phyloP scores from a whole-genome alignment of 345 rosid species.

The Corymbia maculata region DNA sequence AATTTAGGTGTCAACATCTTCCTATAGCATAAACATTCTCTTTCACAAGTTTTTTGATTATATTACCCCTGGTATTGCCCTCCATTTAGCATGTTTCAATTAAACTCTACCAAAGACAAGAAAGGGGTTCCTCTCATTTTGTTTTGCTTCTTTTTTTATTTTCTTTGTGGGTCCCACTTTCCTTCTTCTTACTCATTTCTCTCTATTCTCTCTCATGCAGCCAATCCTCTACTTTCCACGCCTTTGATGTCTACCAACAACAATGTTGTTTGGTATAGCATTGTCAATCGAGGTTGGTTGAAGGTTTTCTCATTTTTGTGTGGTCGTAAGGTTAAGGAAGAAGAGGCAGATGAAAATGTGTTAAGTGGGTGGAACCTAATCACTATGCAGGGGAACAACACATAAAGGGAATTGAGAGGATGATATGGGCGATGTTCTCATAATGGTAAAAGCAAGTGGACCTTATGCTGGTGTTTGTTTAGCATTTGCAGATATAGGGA shows the following conservation, averaged over 20 bases:
- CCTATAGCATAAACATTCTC: no score
- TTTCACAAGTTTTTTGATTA: neutral
- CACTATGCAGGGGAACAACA: neutral
- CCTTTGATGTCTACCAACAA: no score
- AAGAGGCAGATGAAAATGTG: neutral
- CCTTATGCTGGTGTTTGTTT: neutral
- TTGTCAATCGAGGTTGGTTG: neutral
- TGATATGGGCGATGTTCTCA: neutral
- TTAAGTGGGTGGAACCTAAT: neutral
- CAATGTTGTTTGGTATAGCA: neutral
- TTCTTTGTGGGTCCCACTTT: neutral
- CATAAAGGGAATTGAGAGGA: neutral
- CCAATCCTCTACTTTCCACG: no score
- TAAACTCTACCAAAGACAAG: neutral
- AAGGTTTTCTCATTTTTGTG: neutral
- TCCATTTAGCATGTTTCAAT: neutral
- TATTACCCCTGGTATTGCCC: neutral
- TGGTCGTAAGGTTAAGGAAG: neutral
- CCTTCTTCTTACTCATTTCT: neutral
- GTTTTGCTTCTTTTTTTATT: no score
- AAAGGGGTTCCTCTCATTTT: neutral
- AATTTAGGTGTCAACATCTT: no score
- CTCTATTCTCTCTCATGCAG: no score
- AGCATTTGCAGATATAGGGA: neutral
- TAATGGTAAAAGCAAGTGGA: neutral